Percentiles rank a stretch among this genome's conserved stretches.
Conservation (phyloP, 345 rosid species). For the Gossypium arboreum region DNA sequence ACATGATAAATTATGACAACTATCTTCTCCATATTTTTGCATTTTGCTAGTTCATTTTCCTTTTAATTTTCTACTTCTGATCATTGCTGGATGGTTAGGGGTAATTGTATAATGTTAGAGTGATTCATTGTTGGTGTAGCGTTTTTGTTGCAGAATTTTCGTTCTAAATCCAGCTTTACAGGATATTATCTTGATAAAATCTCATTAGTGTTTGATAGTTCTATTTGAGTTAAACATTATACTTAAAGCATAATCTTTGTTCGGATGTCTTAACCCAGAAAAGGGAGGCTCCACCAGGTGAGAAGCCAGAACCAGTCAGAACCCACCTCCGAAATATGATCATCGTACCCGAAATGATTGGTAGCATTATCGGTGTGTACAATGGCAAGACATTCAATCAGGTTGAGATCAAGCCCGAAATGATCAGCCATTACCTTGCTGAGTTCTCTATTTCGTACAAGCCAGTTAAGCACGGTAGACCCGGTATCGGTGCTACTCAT, state of each 20-base stretch:
- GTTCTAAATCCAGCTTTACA: not conserved
- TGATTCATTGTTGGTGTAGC: no score
- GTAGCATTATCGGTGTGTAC: slow-evolving; percentile 89
- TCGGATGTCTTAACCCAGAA: slow-evolving; percentile 44
- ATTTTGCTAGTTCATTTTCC: not conserved
- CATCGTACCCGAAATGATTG: slow-evolving; percentile 96
- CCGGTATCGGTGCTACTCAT: slow-evolving; percentile 97
- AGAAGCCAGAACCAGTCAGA: slow-evolving; percentile 92
- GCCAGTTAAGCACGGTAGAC: slow-evolving; percentile 97
- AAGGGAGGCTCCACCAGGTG: slow-evolving; percentile 93
- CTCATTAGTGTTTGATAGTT: not conserved
- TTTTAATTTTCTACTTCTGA: not conserved
- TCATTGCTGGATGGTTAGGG: not conserved
- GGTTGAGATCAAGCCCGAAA: slow-evolving; percentile 94
- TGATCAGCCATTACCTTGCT: slow-evolving; percentile 84
- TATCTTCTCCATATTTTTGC: not conserved
- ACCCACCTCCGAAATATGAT: slow-evolving; percentile 90
- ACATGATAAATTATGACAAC: not conserved
- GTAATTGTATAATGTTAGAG: not conserved
- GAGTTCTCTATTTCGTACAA: slow-evolving; percentile 84
- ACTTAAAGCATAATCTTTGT: no score
- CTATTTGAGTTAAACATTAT: not conserved
- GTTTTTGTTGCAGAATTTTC: not conserved
- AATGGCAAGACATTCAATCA: slow-evolving; percentile 95
- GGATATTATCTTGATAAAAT: not conserved